Percentiles rank a stretch among this genome's conserved stretches.
Evolutionary conservation across 139 green algal genomes (phyloP).

Genomic region (Volvox africanus): DNA sequence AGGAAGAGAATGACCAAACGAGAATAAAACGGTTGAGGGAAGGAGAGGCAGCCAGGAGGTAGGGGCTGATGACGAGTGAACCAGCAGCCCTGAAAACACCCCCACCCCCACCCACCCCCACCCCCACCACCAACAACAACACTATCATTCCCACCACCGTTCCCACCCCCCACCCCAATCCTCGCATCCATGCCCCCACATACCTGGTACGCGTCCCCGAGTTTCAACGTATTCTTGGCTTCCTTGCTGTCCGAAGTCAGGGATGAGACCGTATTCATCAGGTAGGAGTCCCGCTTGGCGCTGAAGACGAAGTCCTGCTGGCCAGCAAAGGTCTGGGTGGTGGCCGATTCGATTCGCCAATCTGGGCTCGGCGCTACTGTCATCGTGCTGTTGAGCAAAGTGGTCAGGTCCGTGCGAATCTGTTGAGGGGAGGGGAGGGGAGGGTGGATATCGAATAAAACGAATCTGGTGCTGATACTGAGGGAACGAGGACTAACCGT

Average conservation of each 20-base stretch:
- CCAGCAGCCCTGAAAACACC: too few relatives aligned
- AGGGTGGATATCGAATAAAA: too few relatives aligned
- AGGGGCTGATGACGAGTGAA: too few relatives aligned
- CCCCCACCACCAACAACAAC: background rate
- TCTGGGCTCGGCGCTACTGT: background rate
- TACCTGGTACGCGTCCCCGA: conserved; percentile 38
- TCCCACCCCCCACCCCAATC: too few relatives aligned
- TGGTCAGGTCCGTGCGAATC: background rate
- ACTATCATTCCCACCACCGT: too few relatives aligned
- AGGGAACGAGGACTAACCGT: too few relatives aligned
- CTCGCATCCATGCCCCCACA: background rate
- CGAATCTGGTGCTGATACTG: too few relatives aligned
- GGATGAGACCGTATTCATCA: background rate
- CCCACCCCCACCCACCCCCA: too few relatives aligned
- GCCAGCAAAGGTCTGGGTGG: background rate
- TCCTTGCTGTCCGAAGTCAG: background rate
- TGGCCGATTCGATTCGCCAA: background rate
- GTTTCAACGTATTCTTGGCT: conserved; percentile 12
- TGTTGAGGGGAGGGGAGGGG: background rate
- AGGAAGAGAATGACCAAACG: too few relatives aligned
- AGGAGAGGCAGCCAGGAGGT: too few relatives aligned
- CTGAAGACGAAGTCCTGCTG: conserved; percentile 35
- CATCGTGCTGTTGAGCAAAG: background rate
- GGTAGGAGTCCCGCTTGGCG: background rate
- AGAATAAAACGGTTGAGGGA: too few relatives aligned